phyloP scores from a whole-genome alignment of 1,139 yeast species.

The Protomyces arabidopsidicola region DNA sequence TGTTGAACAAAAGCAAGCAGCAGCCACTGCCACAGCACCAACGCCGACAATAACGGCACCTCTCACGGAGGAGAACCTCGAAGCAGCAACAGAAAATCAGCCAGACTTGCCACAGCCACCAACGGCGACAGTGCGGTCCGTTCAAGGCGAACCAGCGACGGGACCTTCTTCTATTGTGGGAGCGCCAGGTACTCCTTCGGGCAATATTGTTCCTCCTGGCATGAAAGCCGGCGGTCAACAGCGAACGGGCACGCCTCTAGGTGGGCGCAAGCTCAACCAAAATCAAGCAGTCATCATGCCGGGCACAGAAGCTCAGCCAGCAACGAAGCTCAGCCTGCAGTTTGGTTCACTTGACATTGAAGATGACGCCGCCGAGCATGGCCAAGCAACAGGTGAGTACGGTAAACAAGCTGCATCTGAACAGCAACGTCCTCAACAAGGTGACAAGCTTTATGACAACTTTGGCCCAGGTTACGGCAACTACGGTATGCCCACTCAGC shows the following conservation, averaged over 20 bases:
- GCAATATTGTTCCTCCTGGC: conserved; percentile 5
- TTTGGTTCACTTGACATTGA: conserved; percentile 18
- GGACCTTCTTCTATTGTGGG: conserved; percentile 16
- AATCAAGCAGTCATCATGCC: conserved; percentile 26
- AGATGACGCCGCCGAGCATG: conserved; percentile 12
- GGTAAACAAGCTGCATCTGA: neutral
- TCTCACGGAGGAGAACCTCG: conserved; percentile 18
- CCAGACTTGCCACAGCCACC: conserved; percentile 17
- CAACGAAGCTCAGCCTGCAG: conserved; percentile 10
- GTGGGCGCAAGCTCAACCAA: conserved; percentile 20
- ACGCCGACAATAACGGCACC: conserved; percentile 2
- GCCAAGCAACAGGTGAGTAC: neutral
- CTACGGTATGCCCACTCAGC: neutral
- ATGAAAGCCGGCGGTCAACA: conserved; percentile 1
- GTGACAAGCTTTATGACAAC: neutral
- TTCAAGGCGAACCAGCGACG: conserved; percentile 24
- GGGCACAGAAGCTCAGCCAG: conserved; percentile 16
- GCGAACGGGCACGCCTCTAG: conserved; percentile 15
- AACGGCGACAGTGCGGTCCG: conserved; percentile 15
- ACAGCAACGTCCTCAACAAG: conserved; percentile 6
- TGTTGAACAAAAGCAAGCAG: neutral
- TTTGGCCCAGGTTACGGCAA: neutral
- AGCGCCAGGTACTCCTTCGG: conserved; percentile 8
- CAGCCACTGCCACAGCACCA: neutral
- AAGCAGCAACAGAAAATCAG: conserved; percentile 22